These are phyloP conservation scores for Aechmea fasciata DNA, from an alignment of 176 grass and related monocot species.

Conservation along the genomic window DNA sequence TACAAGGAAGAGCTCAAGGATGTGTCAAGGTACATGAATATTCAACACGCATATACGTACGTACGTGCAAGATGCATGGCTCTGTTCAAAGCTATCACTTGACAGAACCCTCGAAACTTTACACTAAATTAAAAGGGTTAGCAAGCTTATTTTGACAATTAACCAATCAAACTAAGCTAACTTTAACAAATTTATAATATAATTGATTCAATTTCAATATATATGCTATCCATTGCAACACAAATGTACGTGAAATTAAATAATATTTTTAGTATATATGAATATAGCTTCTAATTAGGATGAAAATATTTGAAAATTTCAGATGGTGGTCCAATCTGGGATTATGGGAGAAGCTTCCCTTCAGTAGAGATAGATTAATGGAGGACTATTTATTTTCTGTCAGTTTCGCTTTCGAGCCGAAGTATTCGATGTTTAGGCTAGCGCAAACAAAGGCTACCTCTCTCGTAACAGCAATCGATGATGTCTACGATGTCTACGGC, in stretches of 20 bases:
- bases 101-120: too few species aligned
- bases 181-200: too few species aligned
- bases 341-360: conserved; percentile 2
- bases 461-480: conserved; percentile 8
- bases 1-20: conserved; percentile 18
- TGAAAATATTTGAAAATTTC: neutral
- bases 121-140: too few species aligned
- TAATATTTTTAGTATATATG: too few species aligned
- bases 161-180: too few species aligned
- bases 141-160: too few species aligned
- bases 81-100: too few species aligned
- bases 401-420: conserved; percentile 15
- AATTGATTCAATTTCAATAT: too few species aligned
- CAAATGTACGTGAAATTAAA: too few species aligned
- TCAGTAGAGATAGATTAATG: conserved; percentile 17
- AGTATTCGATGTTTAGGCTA: neutral
- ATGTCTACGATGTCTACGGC: conserved; percentile 25
- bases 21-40: conserved; percentile 18
- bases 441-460: conserved; percentile 8
- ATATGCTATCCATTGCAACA: too few species aligned
- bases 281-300: neutral
- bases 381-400: conserved; percentile 15
- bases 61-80: too few species aligned
- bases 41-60: too few species aligned
- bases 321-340: conserved; percentile 23